Percentiles rank a stretch among this genome's conserved stretches.
Conservation (phyloP, 2,329 filamentous ascomycete genomes). For the Teratosphaeria nubilosa region DNA sequence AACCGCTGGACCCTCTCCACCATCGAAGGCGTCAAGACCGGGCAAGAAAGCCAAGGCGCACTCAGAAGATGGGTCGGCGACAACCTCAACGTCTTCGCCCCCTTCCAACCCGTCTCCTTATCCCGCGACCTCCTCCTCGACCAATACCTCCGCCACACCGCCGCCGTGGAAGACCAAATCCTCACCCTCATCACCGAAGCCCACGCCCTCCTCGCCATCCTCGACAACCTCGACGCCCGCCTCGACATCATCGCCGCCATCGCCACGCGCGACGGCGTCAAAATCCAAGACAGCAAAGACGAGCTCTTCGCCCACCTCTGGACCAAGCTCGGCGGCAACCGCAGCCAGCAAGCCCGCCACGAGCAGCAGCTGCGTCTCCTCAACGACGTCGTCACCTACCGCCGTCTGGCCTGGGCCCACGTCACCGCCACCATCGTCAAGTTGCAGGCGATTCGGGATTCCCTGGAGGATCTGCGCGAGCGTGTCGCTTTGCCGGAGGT, state of each 20-base stretch:
- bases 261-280: conserved; percentile 52
- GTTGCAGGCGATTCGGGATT: conserved; percentile 60
- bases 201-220: conserved; percentile 53
- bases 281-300: conserved; percentile 49
- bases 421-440: conserved; percentile 62
- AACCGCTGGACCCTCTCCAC: conserved; percentile 66
- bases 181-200: conserved; percentile 58
- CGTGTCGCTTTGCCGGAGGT: conserved; percentile 58
- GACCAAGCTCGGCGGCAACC: conserved; percentile 64
- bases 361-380: conserved; percentile 56
- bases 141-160: conserved; percentile 65
- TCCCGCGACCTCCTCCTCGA: conserved; percentile 56
- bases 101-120: conserved; percentile 52
- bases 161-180: conserved; percentile 60
- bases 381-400: conserved; percentile 54
- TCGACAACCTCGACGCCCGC: conserved; percentile 59
- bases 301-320: conserved; percentile 61
- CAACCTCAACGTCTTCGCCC: conserved; percentile 40
- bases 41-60: conserved; percentile 30
- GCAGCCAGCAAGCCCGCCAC: conserved; percentile 49
- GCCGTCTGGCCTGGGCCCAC: conserved; percentile 55
- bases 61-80: conserved; percentile 33
- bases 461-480: conserved; percentile 61
- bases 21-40: conserved; percentile 49
- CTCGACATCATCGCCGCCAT: conserved; percentile 61